phyloP scores from a whole-genome alignment of 1,139 yeast genomes.

The Candida sp. region DNA sequence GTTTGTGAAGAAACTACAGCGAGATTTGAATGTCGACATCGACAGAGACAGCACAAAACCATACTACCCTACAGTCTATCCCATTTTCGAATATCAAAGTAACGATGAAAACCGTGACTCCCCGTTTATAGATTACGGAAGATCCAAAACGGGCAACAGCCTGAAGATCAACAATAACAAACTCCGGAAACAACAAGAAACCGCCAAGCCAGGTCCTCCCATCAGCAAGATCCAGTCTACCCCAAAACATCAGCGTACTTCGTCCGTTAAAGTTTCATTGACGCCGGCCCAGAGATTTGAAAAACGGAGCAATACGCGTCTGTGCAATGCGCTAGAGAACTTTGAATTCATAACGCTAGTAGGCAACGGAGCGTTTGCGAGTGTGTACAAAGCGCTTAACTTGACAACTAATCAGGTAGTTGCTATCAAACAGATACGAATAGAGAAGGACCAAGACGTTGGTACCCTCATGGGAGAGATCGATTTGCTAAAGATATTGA shows the following conservation, averaged over 20 bases:
- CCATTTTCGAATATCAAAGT: conserved; percentile 8
- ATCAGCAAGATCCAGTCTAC: conserved; percentile 14
- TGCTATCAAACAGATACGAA: conserved; percentile 83
- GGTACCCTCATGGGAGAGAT: conserved; percentile 79
- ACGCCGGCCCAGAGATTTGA: conserved; percentile 60
- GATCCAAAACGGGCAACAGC: neutral
- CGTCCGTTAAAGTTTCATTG: conserved; percentile 48
- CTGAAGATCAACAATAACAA: conserved; percentile 5
- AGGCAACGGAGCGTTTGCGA: conserved; percentile 96
- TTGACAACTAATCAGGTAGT: conserved; percentile 67
- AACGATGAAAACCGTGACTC: conserved; percentile 11
- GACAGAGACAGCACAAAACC: conserved; percentile 4
- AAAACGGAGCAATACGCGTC: conserved; percentile 40
- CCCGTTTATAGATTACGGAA: conserved; percentile 8
- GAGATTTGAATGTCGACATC: conserved; percentile 15
- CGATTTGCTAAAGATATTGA: conserved; percentile 78
- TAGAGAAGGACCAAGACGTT: conserved; percentile 51
- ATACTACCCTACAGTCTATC: conserved; percentile 9
- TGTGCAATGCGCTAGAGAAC: conserved; percentile 51
- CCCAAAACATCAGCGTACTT: conserved; percentile 28
- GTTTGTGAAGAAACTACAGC: conserved; percentile 28
- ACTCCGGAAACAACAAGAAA: conserved; percentile 4
- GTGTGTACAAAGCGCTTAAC: conserved; percentile 84
- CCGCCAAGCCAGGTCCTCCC: conserved; percentile 4
- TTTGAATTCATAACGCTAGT: conserved; percentile 73